These are phyloP conservation scores for Raphidocelis subcapitata DNA, from an alignment of 139 green algal genomes.

Conservation along the genomic window DNA sequence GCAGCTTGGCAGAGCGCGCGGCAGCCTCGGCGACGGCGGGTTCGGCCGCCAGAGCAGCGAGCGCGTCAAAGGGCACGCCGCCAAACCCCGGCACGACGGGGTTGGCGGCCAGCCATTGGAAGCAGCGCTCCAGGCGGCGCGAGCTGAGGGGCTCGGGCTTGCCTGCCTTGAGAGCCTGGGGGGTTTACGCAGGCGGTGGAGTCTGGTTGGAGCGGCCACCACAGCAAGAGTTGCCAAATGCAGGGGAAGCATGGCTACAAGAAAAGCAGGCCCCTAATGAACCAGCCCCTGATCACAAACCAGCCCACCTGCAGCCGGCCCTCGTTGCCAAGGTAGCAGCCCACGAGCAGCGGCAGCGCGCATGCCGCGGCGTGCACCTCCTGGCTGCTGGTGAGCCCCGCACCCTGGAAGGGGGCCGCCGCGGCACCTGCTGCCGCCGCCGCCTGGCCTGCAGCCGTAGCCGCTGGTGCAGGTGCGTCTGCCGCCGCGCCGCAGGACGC, in stretches of 20 bases:
- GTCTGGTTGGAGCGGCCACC: neutral
- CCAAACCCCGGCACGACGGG: conserved; percentile 24
- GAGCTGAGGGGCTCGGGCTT: conserved; percentile 3
- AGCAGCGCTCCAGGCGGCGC: conserved; percentile 9
- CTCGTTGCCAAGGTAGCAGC: conserved; percentile 13
- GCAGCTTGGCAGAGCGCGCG: too few species aligned
- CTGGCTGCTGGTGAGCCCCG: conserved; percentile 3
- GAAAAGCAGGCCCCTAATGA: neutral
- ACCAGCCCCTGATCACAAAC: neutral
- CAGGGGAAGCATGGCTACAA: neutral
- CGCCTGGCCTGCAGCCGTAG: neutral
- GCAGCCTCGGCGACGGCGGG: too few species aligned
- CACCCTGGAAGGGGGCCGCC: neutral
- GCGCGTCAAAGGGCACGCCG: neutral
- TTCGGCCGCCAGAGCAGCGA: too few species aligned
- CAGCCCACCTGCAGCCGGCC: conserved; percentile 14
- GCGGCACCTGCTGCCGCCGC: neutral
- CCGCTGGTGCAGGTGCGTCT: neutral
- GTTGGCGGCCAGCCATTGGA: conserved; percentile 10
- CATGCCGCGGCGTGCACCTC: conserved; percentile 8
- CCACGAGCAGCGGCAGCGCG: conserved; percentile 14
- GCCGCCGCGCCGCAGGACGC: neutral
- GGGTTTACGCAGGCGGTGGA: neutral
- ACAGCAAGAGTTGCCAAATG: neutral
- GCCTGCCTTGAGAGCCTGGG: neutral